phyloP scores from a whole-genome alignment of 2,329 filamentous ascomycete species.

The Fusarium nygamai region DNA sequence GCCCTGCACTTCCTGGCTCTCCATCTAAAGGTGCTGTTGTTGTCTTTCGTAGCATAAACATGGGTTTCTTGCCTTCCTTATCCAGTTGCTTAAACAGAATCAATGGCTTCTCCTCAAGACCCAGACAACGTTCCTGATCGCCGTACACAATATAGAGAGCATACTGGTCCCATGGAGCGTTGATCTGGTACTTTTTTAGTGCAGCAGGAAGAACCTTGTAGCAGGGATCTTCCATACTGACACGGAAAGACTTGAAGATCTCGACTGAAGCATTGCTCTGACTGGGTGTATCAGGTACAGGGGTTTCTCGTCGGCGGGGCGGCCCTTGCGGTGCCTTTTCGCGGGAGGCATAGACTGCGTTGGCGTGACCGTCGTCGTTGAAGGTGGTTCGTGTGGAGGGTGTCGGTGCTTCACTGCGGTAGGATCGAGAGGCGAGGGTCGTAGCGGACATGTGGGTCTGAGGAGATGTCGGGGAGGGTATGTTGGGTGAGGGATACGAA shows the following conservation, averaged over 20 bases:
- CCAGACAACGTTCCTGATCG: slow-evolving; percentile 95
- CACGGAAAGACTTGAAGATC: slow-evolving; percentile 98
- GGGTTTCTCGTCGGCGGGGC: slow-evolving; percentile 69
- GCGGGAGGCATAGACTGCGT: slow-evolving; percentile 41
- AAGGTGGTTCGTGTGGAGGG: slow-evolving; percentile 66
- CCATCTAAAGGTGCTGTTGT: slow-evolving; percentile 64
- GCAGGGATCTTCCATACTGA: slow-evolving; percentile 97
- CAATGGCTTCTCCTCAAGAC: slow-evolving; percentile 90
- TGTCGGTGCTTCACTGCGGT: slow-evolving; percentile 65
- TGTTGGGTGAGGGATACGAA: slow-evolving; percentile 71
- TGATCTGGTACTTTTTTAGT: slow-evolving; percentile 98
- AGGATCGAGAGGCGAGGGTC: slow-evolving; percentile 70
- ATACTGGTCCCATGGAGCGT: slow-evolving; percentile 96
- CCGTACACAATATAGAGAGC: slow-evolving; percentile 98
- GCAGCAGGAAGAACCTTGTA: slow-evolving; percentile 96
- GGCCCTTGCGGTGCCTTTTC: slow-evolving; percentile 49
- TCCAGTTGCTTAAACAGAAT: slow-evolving; percentile 98
- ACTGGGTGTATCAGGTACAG: slow-evolving; percentile 69
- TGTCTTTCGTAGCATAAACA: slow-evolving; percentile 94
- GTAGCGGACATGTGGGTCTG: slow-evolving; percentile 63
- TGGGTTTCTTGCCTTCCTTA: slow-evolving; percentile 96
- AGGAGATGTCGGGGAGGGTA: slow-evolving; percentile 76
- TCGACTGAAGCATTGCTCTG: slow-evolving; percentile 75
- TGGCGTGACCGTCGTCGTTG: slow-evolving; percentile 57
- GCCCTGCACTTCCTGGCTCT: slow-evolving; percentile 63